Evolutionary conservation across 768 basidiomycete genomes (phyloP), one percentile per base, ranked within the genome.

Genomic region (Podaxis rugospora): DNA sequence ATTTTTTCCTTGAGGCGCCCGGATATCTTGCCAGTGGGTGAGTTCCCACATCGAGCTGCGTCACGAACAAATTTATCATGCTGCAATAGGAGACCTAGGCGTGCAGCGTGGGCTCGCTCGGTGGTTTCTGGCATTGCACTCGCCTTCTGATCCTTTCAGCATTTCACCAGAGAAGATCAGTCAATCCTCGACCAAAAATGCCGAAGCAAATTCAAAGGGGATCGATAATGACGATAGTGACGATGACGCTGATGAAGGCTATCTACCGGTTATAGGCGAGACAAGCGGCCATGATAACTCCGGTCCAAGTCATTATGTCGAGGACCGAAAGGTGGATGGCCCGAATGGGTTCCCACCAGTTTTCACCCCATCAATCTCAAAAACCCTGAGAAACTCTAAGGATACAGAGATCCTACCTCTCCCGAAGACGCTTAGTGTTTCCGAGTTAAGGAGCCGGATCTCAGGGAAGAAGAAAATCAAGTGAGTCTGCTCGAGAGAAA

Each of bases 1-100:
- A 92, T 97, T 47, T 96, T 95, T 72, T 89, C 91, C 1, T 76
- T 95, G 35, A 81, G 92, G 0, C 85, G 93, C 18, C 90, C 90
- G 1, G 85, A 95, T 69, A 89, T 97, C 56, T 78, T 95, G 25
- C 73, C 76, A 51, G 73, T 78, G 63, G 73, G 76, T 74, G 62
- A 39, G 71, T 56, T 39, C n/a, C 39, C 35, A 52, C 23, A 27
- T 52, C 46, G 55, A 27, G 42, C 10, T 23, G 11, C 6, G 42
- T 53, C 53, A 42, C 36, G 28, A 6, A 49, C 32, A 35, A 53
- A 4, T 52, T 64, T 51, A 39, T 57, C 36, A 62, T 36, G 35
- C 55, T 63, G 10, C 23, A 39, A 46, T 69, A 88, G 88, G 92
- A 6, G 93, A 95, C 66, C 80, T 95, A 14, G 93, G 93, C 13